Evolutionary conservation across 495 filamentous ascomycete species (phyloP).

Genomic region (Neurospora tetrasperma): DNA sequence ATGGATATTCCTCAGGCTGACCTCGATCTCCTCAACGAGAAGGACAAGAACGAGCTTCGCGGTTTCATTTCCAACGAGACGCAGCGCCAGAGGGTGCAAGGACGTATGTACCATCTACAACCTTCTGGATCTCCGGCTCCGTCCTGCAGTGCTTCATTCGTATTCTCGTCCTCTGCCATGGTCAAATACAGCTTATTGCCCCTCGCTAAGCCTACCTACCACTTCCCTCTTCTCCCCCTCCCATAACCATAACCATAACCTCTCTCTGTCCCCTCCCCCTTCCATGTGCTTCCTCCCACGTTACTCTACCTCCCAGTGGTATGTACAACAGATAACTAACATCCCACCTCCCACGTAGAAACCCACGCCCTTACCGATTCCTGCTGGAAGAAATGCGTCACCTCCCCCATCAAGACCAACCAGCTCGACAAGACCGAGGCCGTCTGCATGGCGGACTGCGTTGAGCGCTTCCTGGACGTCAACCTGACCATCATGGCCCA

Average conservation of each 20-base stretch:
- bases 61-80: constrained; percentile 69
- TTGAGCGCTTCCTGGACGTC: constrained; percentile 85
- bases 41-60: constrained; percentile 79
- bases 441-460: constrained; percentile 78
- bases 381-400: constrained; percentile 88
- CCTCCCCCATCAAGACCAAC: constrained; percentile 47
- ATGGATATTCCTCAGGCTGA: constrained; percentile 44
- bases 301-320: no score
- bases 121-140: no score
- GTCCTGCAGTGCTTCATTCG: no score
- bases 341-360: background rate
- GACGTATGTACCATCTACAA: constrained; percentile 43
- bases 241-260: background rate
- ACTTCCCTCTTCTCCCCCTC: background rate
- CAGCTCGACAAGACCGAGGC: constrained; percentile 67
- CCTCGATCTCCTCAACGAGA: constrained; percentile 62
- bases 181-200: background rate
- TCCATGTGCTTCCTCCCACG: background rate
- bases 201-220: background rate
- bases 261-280: background rate
- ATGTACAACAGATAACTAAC: background rate
- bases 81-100: constrained; percentile 71
- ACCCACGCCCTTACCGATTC: constrained; percentile 68
- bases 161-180: background rate
- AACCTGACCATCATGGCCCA: constrained; percentile 73